phyloP scores from a whole-genome alignment of 2,329 filamentous ascomycete genomes.

The Nectriaceae sp. region DNA sequence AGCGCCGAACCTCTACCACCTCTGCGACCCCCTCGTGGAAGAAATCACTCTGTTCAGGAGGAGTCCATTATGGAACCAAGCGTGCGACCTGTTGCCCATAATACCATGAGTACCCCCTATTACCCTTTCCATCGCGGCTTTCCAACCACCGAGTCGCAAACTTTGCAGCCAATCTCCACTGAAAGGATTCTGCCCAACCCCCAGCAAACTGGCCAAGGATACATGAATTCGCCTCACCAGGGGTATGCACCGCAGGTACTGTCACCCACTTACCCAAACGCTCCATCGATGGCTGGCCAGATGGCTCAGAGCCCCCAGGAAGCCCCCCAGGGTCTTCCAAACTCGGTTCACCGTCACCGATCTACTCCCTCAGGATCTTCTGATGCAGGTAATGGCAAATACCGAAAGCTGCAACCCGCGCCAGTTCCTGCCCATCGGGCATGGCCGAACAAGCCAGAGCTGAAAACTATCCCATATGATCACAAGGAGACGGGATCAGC shows the following conservation, averaged over 20 bases:
- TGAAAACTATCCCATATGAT: conserved; percentile 61
- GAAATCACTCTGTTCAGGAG: conserved; percentile 36
- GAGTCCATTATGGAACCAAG: conserved; percentile 34
- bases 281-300: conserved; percentile 29
- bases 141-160: conserved; percentile 28
- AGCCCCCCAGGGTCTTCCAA: conserved; percentile 32
- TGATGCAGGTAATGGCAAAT: conserved; percentile 47
- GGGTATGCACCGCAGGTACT: conserved; percentile 34
- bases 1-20: conserved; percentile 41
- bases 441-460: conserved; percentile 49
- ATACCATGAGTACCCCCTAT: conserved; percentile 27
- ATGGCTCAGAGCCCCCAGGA: conserved; percentile 39
- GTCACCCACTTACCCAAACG: conserved; percentile 41
- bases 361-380: conserved; percentile 41
- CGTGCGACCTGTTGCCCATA: conserved; percentile 31
- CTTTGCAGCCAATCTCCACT: conserved; percentile 29
- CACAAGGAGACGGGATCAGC: conserved; percentile 60
- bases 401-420: conserved; percentile 60
- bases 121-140: conserved; percentile 38
- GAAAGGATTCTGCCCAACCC: conserved; percentile 39
- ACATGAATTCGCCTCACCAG: conserved; percentile 37
- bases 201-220: conserved; percentile 32
- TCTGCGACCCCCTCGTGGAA: conserved; percentile 39
- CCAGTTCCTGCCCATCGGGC: conserved; percentile 54
- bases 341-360: conserved; percentile 36